phyloP scores from a whole-genome alignment of 2,329 filamentous ascomycete genomes.

The Aphanocladium album region DNA sequence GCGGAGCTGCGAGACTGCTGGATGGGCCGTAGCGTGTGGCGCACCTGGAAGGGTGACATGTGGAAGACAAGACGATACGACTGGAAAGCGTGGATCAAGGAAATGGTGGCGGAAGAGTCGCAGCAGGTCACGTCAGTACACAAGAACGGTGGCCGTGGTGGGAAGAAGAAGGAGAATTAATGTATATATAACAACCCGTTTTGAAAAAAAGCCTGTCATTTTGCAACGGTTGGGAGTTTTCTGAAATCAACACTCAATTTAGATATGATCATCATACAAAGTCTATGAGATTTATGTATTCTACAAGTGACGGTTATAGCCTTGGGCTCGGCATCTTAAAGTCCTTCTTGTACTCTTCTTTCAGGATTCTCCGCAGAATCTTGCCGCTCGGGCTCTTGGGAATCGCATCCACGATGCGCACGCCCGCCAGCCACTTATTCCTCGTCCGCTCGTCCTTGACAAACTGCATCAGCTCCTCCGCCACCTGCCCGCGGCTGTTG shows the following conservation, averaged over 20 bases:
- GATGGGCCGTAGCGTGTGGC: constrained; percentile 53
- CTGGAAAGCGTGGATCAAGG: constrained; percentile 55
- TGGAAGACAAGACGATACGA: constrained; percentile 50
- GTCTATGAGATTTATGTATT: neutral
- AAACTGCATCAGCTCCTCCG: constrained; percentile 37
- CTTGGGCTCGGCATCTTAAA: neutral
- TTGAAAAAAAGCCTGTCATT: neutral
- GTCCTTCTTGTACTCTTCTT: neutral
- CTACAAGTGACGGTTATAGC: neutral
- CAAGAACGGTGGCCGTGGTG: neutral
- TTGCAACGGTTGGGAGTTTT: neutral
- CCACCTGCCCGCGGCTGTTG: constrained; percentile 28
- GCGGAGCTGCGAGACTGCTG: constrained; percentile 46
- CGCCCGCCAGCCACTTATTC: constrained; percentile 52
- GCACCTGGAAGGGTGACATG: constrained; percentile 52
- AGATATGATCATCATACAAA: neutral
- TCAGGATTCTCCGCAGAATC: constrained; percentile 47
- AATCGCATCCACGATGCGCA: constrained; percentile 52
- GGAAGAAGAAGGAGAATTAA: neutral
- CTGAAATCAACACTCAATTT: neutral
- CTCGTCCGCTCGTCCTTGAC: constrained; percentile 53
- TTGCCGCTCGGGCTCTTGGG: constrained; percentile 63
- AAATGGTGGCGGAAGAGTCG: constrained; percentile 28
- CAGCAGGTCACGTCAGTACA: constrained; percentile 1
- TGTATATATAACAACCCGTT: neutral